Evolutionary conservation across 257 asterid species (phyloP), one percentile per base, ranked within the genome.

Genomic region (Solanum neorickii): DNA sequence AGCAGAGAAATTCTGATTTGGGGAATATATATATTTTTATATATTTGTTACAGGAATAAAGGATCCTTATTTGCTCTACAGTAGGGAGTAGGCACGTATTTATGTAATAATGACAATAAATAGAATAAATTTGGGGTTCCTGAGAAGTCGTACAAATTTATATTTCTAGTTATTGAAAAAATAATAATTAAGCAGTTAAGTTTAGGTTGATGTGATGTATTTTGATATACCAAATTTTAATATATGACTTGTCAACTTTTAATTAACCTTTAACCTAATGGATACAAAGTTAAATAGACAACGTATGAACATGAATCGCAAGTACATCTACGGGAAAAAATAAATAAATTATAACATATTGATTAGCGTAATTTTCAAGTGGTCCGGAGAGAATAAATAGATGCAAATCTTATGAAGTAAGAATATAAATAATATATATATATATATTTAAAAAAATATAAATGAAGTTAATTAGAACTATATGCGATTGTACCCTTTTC

Each of bases 1-100:
- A n/a, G 62, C 31, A 13, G 23, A 84, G 41, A 87, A 87, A 59
- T 84, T 89, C 91, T 70, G 89, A 89, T 87, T 68, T 89, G 89
- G 88, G 41, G 91, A 89, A 89, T 89, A 86, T 86, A 72, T 33
- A 33, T 72, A 72, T 31, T 13, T 31, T 13, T 69, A 72, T 72
- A 60, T 83, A 49, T 49, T 29, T 80, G 37, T 83, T 74, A 46
- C n/a, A 31, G 59, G 90, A 69, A 87, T 65, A 74, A 72, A 59
- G 62, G 86, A 68, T 18, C 33, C 85, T 86, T 78, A 44, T 70
- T 66, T 80, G 85, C 70, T 39, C 77, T 3, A 66, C 62, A 62
- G 46, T 66, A 41, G 42, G 75, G 65, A 84, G 39, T 42, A 70
- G 59, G 39, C 46, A 41, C 56, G 39, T 84, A 41, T 41, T 16